Percentiles rank a stretch among this genome's conserved stretches.
Evolutionary conservation across 306 rosid genomes (phyloP).

Genomic region (Cercis canadensis): DNA sequence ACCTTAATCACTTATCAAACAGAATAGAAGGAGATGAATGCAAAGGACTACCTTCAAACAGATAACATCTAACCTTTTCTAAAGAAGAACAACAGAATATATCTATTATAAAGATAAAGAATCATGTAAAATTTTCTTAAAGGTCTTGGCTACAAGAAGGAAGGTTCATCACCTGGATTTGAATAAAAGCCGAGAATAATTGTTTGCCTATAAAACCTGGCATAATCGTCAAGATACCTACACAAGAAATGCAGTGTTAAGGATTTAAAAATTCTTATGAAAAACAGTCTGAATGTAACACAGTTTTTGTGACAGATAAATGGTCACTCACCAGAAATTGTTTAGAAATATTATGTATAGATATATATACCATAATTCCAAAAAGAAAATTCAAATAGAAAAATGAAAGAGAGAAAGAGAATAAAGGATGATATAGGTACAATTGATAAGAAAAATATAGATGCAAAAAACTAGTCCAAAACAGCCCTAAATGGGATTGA

Average conservation of each 20-base stretch:
- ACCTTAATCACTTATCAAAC: conserved; percentile 22
- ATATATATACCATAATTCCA: too few species aligned
- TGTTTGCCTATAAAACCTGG: conserved; percentile 83
- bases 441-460: too few species aligned
- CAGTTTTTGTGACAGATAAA: conserved; percentile 31
- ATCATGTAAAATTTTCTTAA: conserved; percentile 12
- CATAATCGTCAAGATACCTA: conserved; percentile 81
- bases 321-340: too few species aligned
- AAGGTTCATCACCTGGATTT: conserved; percentile 66
- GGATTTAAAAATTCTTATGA: conserved; percentile 16
- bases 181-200: conserved; percentile 70
- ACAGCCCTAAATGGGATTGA: background rate
- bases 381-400: too few species aligned
- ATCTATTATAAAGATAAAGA: background rate
- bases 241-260: conserved; percentile 36
- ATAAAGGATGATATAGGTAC: too few species aligned
- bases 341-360: too few species aligned
- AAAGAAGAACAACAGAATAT: background rate
- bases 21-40: conserved; percentile 16
- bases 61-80: conserved; percentile 1
- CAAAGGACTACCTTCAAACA: conserved; percentile 12
- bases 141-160: conserved; percentile 11
- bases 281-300: conserved; percentile 12
- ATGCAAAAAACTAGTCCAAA: background rate
- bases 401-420: too few species aligned